Base-by-base conservation (phyloP, 2,329 filamentous ascomycete species). In the Phialophora verrucosa region DNA sequence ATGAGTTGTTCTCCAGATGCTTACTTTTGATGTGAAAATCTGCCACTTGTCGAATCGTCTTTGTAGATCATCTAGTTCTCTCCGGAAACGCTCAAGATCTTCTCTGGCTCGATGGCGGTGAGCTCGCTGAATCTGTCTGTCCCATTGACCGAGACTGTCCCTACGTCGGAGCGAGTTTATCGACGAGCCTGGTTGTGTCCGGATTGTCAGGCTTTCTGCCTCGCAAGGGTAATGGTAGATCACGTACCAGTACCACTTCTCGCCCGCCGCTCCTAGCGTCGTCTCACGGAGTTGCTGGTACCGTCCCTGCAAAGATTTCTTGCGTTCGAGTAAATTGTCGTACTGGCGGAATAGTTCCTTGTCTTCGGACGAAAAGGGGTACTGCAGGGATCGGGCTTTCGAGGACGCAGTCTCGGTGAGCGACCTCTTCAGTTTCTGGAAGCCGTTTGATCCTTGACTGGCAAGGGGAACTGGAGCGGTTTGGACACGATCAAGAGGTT, bases 221-320 rank as follows among this genome's bases (percentile, higher is more conserved):
- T 47, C 27, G 49, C 60, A 49, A 7, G 51, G 60, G 60, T 56
- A 56, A n/a, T 47, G 60, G 60, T 56, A 35, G 32, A 56, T 44
- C 35, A 62, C 60, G 60, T 62, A 62, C 60, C 50, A 62, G 60
- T 62, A 62, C 60, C 60, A 62, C 50, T 62, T 62, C 3, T 49
- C 51, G 17, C 60, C 60, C 29, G 60, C 60, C 8, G 50, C 60
- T 29, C 44, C 60, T 17, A 62, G 35, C 11, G 60, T 62, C 7
- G 35, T 29, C n/a, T 56, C 38, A 23, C 60, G 50, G 23, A 62
- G 35, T 14, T 49, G 38, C 27, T 47, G 50, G 17, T 62, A 62
- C 25, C 60, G 50, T 25, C 55, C 50, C 20, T 62, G 32, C 2
- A 62, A 38, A 23, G 60, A 44, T 17, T 56, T 62, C 49, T 62